Evolutionary conservation across 2,329 filamentous ascomycete genomes (phyloP).

Genomic region (Aotearoamyces nothofagi): DNA sequence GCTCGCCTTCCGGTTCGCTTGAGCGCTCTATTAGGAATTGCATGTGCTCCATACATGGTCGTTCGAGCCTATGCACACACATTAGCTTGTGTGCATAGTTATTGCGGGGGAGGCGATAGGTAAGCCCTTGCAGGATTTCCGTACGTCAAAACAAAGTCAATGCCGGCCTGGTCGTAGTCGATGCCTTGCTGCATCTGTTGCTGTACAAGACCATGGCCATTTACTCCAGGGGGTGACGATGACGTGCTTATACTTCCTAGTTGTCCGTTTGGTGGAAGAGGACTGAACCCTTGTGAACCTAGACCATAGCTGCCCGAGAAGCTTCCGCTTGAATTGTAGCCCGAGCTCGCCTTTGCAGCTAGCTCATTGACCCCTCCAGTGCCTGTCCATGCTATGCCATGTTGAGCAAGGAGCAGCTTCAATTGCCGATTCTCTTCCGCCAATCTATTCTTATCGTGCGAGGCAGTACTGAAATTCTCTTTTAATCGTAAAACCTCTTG

Average conservation of each 20-base stretch:
- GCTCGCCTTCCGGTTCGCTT: slow-evolving; percentile 43
- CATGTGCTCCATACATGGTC: slow-evolving; percentile 84
- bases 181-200: slow-evolving; percentile 25
- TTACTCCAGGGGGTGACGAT: slow-evolving; percentile 2
- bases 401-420: slow-evolving; percentile 37
- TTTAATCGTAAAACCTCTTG: slow-evolving; percentile 81
- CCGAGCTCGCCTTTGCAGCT: slow-evolving; percentile 28
- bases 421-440: slow-evolving; percentile 69
- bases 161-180: slow-evolving; percentile 70
- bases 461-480: slow-evolving; percentile 61
- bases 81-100: slow-evolving; percentile 27
- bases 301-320: slow-evolving; percentile 45
- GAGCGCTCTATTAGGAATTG: slow-evolving; percentile 57
- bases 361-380: slow-evolving; percentile 17
- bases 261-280: slow-evolving; percentile 9
- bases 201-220: slow-evolving; percentile 11
- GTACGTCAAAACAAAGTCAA: slow-evolving; percentile 88
- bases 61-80: slow-evolving; percentile 55
- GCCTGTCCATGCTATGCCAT: slow-evolving; percentile 28
- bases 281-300: slow-evolving; percentile 22
- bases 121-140: slow-evolving; percentile 49
- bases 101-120: slow-evolving; percentile 46
- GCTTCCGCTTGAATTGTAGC: slow-evolving; percentile 37
- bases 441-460: slow-evolving; percentile 61
- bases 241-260: neutral